Evolutionary conservation across 352 stramenopile genomes (phyloP), one percentile per base, ranked within the genome.

Genomic region (Phytophthora kernoviae): DNA sequence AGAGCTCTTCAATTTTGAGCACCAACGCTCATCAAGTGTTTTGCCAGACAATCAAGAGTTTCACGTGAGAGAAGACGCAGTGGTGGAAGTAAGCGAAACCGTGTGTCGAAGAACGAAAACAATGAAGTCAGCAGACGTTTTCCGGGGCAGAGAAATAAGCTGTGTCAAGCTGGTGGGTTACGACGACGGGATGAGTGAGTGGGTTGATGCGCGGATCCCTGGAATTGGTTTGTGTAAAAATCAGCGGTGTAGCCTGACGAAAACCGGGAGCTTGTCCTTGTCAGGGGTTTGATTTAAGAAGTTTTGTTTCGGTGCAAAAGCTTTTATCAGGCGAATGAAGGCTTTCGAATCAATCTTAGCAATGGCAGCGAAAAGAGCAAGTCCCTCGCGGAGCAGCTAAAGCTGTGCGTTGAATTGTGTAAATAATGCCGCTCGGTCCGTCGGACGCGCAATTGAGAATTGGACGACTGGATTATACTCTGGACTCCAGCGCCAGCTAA

Each of bases 151-250:
- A n/a, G 10, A 12, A 6, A 17, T 51, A 21, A 12, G 44, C 27
- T n/a, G 27, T 6, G 30, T 53, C 8, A 53, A 30, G n/a, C 5
- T 53, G 2, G 45, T 53, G 27, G 30, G 17, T 39, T 3, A 39
- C 9, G 9, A 39, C 33, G 14, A 12, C 33, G 33, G 10, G 10
- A n/a, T 17, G 14, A 39, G 45, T 14, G 30, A 53, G 30, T 53
- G 45, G 45, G 27, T 53, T 14, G n/a, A 42, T 53, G 45, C 20
- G 7, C 12, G 41, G n/a, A 18, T 43, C 8, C 45, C 45, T 53
- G 45, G n/a, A 18, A 32, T 53, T 26, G 45, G 45, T 15, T 1
- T 53, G 39, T 53, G 45, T 30, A 36, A 27, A 0, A 4, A 42
- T 21, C 45, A 53, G 17, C 45, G 30, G 10, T 30, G 30, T 30